Evolutionary conservation across 176 grass and related monocot genomes (phyloP).

Genomic region (Aegilops bicornis): DNA sequence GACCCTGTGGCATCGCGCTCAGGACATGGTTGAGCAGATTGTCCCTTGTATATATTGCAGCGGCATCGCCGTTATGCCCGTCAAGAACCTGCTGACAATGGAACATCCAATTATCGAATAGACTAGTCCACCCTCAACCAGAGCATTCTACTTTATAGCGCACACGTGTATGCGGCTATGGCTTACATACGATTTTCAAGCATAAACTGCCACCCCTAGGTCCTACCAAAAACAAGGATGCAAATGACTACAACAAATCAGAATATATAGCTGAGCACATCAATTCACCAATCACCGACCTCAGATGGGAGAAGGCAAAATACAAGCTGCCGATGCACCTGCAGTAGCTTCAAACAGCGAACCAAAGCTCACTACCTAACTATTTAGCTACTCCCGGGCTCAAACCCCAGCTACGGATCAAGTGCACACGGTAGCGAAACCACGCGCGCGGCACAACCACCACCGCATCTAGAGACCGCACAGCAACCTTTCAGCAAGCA

Average conservation of each 20-base stretch:
- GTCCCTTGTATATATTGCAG: conserved; percentile 92
- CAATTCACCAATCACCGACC: conserved; percentile 1
- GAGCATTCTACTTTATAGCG: neutral
- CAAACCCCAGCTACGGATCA: neutral
- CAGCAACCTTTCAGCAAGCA: neutral
- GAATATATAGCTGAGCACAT: neutral
- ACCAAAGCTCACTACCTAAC: neutral
- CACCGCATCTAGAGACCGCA: neutral
- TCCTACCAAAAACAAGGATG: conserved; percentile 12
- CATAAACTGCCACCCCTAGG: neutral
- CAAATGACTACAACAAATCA: conserved; percentile 17
- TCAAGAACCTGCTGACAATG: conserved; percentile 67
- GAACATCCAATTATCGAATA: neutral
- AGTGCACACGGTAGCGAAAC: conserved; percentile 9
- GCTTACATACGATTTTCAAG: too few species aligned
- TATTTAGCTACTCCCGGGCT: neutral
- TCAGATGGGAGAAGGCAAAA: conserved; percentile 1
- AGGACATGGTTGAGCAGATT: conserved; percentile 92
- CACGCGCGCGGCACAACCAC: neutral
- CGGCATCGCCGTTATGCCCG: conserved; percentile 91
- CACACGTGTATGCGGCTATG: too few species aligned
- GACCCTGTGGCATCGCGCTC: conserved; percentile 60
- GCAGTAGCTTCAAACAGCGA: neutral
- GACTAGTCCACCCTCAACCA: neutral
- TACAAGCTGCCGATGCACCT: conserved; percentile 18